phyloP scores from a whole-genome alignment of 225 moss, liverwort and hornwort genomes.

The Rhytidiadelphus loreus region DNA sequence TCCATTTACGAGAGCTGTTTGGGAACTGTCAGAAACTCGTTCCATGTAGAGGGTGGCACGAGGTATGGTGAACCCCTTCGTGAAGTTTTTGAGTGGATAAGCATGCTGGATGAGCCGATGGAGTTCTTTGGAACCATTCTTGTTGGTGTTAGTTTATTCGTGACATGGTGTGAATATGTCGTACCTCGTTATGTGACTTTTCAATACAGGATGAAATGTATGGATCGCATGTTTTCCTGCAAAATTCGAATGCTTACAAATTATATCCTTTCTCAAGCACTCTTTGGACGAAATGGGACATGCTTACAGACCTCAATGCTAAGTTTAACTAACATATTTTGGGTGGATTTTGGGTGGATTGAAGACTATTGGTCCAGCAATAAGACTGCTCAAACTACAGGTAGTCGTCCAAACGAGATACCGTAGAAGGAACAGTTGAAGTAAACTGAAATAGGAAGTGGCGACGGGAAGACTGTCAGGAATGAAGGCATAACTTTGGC shows the following conservation, averaged over 20 bases:
- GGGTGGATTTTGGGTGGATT: background rate
- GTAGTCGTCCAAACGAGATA: background rate
- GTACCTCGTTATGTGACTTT: background rate
- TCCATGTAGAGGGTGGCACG: background rate
- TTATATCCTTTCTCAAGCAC: background rate
- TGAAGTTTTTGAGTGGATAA: background rate
- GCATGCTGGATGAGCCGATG: background rate
- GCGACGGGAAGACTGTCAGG: background rate
- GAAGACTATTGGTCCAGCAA: background rate
- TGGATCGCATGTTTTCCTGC: background rate
- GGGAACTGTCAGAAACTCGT: background rate
- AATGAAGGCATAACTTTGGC: too few species aligned
- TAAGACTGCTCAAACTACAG: background rate
- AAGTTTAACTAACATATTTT: background rate
- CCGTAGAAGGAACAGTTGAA: background rate
- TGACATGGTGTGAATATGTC: background rate
- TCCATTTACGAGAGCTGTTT: background rate
- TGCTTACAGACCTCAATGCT: background rate
- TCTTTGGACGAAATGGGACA: background rate
- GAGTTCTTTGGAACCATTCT: background rate
- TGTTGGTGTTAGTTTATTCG: background rate
- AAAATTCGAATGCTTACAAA: background rate
- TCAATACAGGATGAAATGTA: background rate
- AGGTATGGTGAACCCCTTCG: background rate
- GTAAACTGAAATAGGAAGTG: background rate